Evolutionary conservation across 768 basidiomycete genomes (phyloP).

Genomic region (Xerocomellus intermedius): DNA sequence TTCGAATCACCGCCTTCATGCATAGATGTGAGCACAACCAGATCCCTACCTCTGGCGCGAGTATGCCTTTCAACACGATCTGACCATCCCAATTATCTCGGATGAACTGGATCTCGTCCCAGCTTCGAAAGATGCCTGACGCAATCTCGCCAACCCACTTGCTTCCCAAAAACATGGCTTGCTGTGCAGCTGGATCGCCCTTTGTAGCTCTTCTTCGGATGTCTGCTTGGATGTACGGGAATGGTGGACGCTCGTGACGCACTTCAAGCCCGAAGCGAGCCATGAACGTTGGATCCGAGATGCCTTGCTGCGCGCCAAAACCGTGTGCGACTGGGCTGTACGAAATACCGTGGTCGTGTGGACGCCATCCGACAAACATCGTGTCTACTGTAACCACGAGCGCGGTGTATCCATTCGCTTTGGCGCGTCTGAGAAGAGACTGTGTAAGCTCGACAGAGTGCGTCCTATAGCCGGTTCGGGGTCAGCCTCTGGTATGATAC

Average conservation of each 20-base stretch:
- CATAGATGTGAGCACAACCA: not conserved
- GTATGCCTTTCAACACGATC: conserved; percentile 49
- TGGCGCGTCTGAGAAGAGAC: conserved; percentile 44
- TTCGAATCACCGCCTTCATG: not conserved
- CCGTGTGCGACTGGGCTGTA: conserved; percentile 40
- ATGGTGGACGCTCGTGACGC: conserved; percentile 30
- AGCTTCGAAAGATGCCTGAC: conserved; percentile 41
- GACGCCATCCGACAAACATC: conserved; percentile 44
- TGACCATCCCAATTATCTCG: conserved; percentile 48
- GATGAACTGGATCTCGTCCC: conserved; percentile 47
- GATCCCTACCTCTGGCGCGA: conserved; percentile 9
- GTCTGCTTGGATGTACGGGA: conserved; percentile 36
- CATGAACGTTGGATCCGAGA: conserved; percentile 51
- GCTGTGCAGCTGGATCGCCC: conserved; percentile 34
- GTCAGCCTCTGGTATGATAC: not conserved
- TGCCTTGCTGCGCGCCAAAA: conserved; percentile 40
- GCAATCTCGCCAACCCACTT: conserved; percentile 40
- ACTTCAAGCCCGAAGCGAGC: conserved; percentile 28
- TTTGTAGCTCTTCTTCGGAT: conserved; percentile 21
- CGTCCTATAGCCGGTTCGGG: conserved; percentile 31
- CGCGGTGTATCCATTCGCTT: conserved; percentile 39
- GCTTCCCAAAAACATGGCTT: conserved; percentile 31
- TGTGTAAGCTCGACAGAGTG: conserved; percentile 36
- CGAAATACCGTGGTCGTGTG: conserved; percentile 39
- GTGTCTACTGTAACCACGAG: conserved; percentile 49